Conservation (phyloP, 2,329 filamentous ascomycete genomes). For the Cladophialophora immunda region DNA sequence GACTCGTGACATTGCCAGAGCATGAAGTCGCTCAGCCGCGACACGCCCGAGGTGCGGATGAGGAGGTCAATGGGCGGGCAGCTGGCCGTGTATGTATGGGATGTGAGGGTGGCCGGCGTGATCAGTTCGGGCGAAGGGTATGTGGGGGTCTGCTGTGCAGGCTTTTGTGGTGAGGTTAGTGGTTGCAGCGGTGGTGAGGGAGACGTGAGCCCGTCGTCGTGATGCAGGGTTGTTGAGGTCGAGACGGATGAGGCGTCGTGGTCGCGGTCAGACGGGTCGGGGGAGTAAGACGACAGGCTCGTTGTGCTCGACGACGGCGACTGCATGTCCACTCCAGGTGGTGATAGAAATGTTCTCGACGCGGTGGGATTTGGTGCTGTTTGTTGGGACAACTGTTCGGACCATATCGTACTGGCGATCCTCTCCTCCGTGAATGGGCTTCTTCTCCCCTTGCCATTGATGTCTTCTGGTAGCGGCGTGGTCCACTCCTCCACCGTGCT, state of each 20-base stretch:
- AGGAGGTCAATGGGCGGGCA: constrained; percentile 90
- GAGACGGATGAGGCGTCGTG: constrained; percentile 31
- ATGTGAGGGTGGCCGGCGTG: constrained; percentile 79
- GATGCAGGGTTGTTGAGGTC: constrained; percentile 30
- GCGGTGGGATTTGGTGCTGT: constrained; percentile 42
- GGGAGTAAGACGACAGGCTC: constrained; percentile 38
- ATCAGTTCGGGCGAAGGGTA: constrained; percentile 87
- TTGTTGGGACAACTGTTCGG: constrained; percentile 64
- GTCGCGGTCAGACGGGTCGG: constrained; percentile 28
- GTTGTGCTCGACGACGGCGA: constrained; percentile 40
- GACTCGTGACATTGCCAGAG: constrained; percentile 96
- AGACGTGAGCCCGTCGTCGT: constrained; percentile 20
- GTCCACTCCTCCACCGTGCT: constrained; percentile 88
- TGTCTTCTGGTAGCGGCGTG: constrained; percentile 66
- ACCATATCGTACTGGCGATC: constrained; percentile 85
- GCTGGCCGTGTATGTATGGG: constrained; percentile 86
- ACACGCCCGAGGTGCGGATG: constrained; percentile 90
- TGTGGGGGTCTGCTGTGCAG: constrained; percentile 44
- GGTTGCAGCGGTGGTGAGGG: constrained; percentile 1
- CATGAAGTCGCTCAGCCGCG: constrained; percentile 96
- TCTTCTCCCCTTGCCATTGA: constrained; percentile 54
- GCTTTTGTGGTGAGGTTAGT: constrained; percentile 3
- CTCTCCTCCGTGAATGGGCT: constrained; percentile 86
- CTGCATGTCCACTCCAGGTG: constrained; percentile 43
- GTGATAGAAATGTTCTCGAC: constrained; percentile 42